Conservation (phyloP, 2,329 filamentous ascomycete genomes). For the Fusarium irregulare region DNA sequence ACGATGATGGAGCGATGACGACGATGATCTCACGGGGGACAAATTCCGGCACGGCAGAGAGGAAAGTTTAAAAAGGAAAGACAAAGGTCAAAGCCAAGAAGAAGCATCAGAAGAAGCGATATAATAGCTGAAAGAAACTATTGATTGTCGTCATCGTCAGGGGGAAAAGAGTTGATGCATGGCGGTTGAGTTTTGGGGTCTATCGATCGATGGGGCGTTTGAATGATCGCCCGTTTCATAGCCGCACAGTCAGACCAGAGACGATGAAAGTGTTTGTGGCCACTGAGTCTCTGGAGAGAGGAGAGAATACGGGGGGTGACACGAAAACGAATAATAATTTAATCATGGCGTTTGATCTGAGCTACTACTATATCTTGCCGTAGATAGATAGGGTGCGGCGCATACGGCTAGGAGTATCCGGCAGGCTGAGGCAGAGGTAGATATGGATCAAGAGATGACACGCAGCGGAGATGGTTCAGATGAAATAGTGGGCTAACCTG, state of each 20-base stretch:
- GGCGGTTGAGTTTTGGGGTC: constrained; percentile 14
- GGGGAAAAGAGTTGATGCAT: constrained; percentile 6
- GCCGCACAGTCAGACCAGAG: constrained; percentile 1
- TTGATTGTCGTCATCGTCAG: neutral
- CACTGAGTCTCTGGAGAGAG: neutral
- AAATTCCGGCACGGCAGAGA: neutral
- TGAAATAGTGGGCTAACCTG: constrained; percentile 23
- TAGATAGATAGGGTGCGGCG: neutral
- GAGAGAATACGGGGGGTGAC: neutral
- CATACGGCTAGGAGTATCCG: neutral
- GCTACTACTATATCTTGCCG: neutral
- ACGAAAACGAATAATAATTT: constrained; percentile 20
- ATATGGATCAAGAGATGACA: neutral
- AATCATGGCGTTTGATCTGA: neutral
- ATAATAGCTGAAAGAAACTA: neutral
- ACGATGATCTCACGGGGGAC: constrained; percentile 17
- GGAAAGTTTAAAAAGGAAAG: neutral
- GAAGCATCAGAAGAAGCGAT: neutral
- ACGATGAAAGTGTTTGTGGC: constrained; percentile 8
- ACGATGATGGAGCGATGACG: constrained; percentile 25
- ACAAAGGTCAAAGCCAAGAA: neutral
- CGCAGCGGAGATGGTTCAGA: neutral
- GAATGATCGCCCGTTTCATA: constrained; percentile 16
- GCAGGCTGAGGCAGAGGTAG: neutral
- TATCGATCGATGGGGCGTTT: constrained; percentile 2